Base-by-base conservation (phyloP, 768 basidiomycete genomes). In the Epithele typhae region DNA sequence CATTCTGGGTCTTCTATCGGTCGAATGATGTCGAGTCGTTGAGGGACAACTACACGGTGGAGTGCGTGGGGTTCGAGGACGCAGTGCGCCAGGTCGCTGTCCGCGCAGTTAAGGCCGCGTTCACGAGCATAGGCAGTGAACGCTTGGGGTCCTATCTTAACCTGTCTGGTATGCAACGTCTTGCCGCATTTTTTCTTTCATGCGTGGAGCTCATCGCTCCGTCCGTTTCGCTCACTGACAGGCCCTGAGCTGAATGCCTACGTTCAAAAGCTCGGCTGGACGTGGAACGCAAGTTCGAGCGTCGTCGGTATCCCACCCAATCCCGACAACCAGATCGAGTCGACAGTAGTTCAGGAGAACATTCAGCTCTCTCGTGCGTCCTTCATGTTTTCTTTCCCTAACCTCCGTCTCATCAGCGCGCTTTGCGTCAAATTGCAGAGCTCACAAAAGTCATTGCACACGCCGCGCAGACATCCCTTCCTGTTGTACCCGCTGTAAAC, bases 281-380 rank as follows among this genome's bases (percentile, higher is more conserved):
- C 69, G 17, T 51, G 78, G 33, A 78, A 88, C 46, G 55, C 67
- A 14, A 64, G 73, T 14, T 72, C 71, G 1, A 75, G 74, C 6
- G 76, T 82, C n/a, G 72, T 91, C 42, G 69, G 65, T 14, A 71
- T 92, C 45, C 90, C 91, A 19, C 76, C 82, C 36, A 92, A 92
- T 64, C 84, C 85, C 12, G 90, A 92, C 66, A 92, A 92, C 64
- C 87, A 89, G 59, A 87, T 92, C 56, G 82, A 87, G 58, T 86
- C 90, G 0, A 85, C 87, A 1, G 76, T 92, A 40, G 84, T 91
- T 21, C 87, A 88, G 64, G 90, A 92, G 66, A 78, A 74, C 56
- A 83, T 92, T 59, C 84, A 82, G 62, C 71, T 92, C 52, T 79
- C 83, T 48, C 90, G 90, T 91, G 68, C 54, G 89, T 73, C 18